These are phyloP conservation scores for Oryza glumipatula DNA, from an alignment of 176 grass and related monocot genomes.

Conservation along the genomic window DNA sequence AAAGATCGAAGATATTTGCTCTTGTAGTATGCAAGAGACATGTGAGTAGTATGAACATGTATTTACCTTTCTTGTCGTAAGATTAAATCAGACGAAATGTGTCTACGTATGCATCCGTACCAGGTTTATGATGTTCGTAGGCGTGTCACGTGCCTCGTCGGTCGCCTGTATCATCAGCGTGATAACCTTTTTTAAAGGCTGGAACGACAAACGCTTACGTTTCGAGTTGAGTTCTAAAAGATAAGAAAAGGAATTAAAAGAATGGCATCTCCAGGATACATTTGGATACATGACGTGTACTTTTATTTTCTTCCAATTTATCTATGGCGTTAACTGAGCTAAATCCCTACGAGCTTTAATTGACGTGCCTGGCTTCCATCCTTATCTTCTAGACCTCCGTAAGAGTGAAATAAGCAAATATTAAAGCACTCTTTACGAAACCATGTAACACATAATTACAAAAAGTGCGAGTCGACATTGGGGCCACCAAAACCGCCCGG, in stretches of 20 bases:
- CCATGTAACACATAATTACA: no score
- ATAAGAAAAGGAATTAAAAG: neutral
- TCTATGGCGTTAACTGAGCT: neutral
- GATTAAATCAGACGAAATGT: neutral
- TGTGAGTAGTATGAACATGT: neutral
- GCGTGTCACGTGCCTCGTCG: fast-evolving
- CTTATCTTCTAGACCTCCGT: neutral
- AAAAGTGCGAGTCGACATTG: no score
- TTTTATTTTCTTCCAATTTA: neutral
- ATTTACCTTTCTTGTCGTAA: neutral
- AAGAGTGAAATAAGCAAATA: neutral
- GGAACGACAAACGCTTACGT: fast-evolving
- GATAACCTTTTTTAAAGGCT: neutral
- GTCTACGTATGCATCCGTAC: neutral
- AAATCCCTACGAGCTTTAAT: neutral
- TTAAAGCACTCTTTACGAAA: no score
- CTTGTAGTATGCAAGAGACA: no score
- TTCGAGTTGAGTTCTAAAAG: neutral
- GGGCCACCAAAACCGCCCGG: no score
- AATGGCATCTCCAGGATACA: neutral
- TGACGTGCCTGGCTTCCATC: neutral
- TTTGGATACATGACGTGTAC: neutral
- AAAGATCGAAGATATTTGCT: no score
- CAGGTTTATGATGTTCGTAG: neutral
- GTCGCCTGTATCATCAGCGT: fast-evolving